Percentiles rank a stretch among this genome's conserved stretches.
phyloP scores from a whole-genome alignment of 176 grass and related monocot genomes.

The Leersia perrieri region DNA sequence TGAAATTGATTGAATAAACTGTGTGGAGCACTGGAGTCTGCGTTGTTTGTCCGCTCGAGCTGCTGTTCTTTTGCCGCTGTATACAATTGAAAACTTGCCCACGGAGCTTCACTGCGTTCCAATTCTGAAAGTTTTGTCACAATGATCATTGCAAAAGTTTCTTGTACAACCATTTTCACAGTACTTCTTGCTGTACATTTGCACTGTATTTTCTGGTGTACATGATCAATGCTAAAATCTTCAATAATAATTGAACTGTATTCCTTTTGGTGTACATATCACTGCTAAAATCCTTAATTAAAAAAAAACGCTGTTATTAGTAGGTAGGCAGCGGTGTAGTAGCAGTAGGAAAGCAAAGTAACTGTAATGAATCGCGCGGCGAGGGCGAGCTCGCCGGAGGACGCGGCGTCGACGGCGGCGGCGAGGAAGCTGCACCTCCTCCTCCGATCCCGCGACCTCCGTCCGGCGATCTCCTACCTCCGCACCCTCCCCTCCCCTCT shows the following conservation, averaged over 20 bases:
- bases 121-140: too few relatives aligned
- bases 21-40: neutral
- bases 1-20: neutral
- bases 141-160: neutral
- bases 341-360: neutral
- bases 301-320: neutral
- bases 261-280: neutral
- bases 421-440: constrained; percentile 54
- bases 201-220: neutral
- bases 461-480: constrained; percentile 47
- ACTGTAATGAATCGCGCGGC: neutral
- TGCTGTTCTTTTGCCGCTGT: neutral
- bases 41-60: neutral
- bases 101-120: too few relatives aligned
- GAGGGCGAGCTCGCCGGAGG: neutral
- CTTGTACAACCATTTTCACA: too few relatives aligned
- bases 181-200: too few relatives aligned
- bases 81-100: neutral
- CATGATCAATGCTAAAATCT: neutral
- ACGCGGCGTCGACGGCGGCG: constrained; percentile 42
- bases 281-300: neutral
- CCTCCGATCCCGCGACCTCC: constrained; percentile 72
- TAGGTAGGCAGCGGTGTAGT: neutral
- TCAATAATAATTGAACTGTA: neutral
- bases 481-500: constrained; percentile 43